Evolutionary conservation across 1,284 basidiomycete genomes (phyloP).

Genomic region (Boletus mariae): DNA sequence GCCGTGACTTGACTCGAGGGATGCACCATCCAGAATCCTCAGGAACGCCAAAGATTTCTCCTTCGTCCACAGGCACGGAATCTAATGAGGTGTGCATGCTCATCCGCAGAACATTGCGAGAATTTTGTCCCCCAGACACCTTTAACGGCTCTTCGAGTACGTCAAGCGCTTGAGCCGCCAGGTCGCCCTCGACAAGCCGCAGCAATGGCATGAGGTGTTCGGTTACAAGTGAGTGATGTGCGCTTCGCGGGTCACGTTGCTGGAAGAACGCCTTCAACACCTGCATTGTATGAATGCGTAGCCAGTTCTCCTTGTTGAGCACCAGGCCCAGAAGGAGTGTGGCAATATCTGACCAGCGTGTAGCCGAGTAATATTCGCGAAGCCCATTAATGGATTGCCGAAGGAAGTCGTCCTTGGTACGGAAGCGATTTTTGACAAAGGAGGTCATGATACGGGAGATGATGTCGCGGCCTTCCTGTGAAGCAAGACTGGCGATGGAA

Average conservation of each 20-base stretch:
- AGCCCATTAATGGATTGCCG: slow-evolving; percentile 85
- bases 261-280: slow-evolving; percentile 88
- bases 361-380: slow-evolving; percentile 74
- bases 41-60: slow-evolving; percentile 78
- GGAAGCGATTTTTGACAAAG: slow-evolving; percentile 84
- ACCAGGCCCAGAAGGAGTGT: slow-evolving; percentile 82
- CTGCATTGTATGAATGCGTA: slow-evolving; percentile 81
- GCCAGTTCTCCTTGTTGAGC: slow-evolving; percentile 83
- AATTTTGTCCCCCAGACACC: slow-evolving; percentile 71
- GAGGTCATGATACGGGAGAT: slow-evolving; percentile 86
- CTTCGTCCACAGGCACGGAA: slow-evolving; percentile 47
- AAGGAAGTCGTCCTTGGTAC: slow-evolving; percentile 91
- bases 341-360: slow-evolving; percentile 73
- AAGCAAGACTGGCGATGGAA: slow-evolving; percentile 72
- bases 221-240: slow-evolving; percentile 72
- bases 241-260: slow-evolving; percentile 74
- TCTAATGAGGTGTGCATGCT: slow-evolving; percentile 63
- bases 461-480: slow-evolving; percentile 66
- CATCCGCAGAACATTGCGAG: slow-evolving; percentile 84
- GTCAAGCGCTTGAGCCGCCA: slow-evolving; percentile 83
- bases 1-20: slow-evolving; percentile 59
- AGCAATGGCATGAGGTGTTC: slow-evolving; percentile 90
- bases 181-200: slow-evolving; percentile 80
- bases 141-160: slow-evolving; percentile 87
- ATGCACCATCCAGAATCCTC: slow-evolving; percentile 85